Evolutionary conservation across 2,329 filamentous ascomycete genomes (phyloP).

Genomic region (Cercospora sojina): DNA sequence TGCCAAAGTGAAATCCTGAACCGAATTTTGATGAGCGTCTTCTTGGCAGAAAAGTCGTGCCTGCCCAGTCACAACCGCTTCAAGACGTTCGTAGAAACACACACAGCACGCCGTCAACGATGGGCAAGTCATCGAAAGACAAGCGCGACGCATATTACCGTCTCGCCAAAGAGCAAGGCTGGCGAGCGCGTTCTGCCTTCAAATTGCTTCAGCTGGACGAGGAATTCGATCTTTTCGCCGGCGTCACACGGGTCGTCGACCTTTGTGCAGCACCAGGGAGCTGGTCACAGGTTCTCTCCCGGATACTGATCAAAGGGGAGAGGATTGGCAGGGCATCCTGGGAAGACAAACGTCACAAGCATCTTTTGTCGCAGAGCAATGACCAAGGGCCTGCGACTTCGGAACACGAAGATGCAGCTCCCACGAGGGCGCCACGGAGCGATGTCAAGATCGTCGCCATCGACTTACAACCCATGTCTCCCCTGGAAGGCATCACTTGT

Average conservation of each 20-base stretch:
- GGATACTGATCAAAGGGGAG: conserved; percentile 90
- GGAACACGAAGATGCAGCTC: background rate
- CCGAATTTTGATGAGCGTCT: background rate
- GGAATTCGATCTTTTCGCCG: conserved; percentile 92
- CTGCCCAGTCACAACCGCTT: background rate
- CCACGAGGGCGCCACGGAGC: conserved; percentile 25
- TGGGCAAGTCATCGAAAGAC: conserved; percentile 87
- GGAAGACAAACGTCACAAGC: conserved; percentile 74
- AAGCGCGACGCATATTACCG: conserved; percentile 98
- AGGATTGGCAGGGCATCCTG: conserved; percentile 82
- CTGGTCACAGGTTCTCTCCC: conserved; percentile 95
- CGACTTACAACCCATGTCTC: conserved; percentile 93
- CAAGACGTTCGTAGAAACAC: background rate
- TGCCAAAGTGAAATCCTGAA: background rate
- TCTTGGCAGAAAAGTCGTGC: background rate
- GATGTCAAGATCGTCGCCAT: conserved; percentile 93
- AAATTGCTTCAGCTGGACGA: conserved; percentile 94
- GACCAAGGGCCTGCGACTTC: background rate
- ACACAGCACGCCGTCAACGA: conserved; percentile 13
- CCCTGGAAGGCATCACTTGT: conserved; percentile 86
- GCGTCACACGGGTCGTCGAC: conserved; percentile 90
- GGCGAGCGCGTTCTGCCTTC: conserved; percentile 93
- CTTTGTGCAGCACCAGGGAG: conserved; percentile 93
- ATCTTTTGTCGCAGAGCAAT: conserved; percentile 26
- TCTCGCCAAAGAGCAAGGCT: conserved; percentile 97